Base-by-base conservation (phyloP, 495 filamentous ascomycete species). In the Penicillium psychrofluorescens region DNA sequence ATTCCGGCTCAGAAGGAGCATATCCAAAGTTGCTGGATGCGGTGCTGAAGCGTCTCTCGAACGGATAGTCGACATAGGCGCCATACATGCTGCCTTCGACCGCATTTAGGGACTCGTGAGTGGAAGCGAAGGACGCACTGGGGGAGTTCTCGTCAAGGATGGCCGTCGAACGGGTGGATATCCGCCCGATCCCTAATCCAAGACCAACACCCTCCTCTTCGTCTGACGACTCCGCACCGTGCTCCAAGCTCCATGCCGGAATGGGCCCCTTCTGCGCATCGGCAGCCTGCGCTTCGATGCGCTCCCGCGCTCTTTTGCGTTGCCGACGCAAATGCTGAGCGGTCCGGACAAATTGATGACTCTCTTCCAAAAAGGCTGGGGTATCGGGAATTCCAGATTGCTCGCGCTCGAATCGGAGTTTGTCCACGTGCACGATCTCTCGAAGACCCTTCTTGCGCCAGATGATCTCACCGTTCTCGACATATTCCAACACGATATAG, bases 401-500 rank as follows among this genome's bases (percentile, higher is more conserved):
- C 44, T 91, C 88, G 22, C 81, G 76, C 48, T 91, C 81, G 41
- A 88, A 68, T 16, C 91, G 79, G 15, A 80, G 71, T 41, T 86
- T 86, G 62, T 99, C 94, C 45, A 90, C 80, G 9, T 79, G 70
- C 45, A 86, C 83, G 45, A 96, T 84, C 50, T 88, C 83, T 39
- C 81, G 82, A 6, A 85, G 66, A 3, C 86, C 90, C 56, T 86
- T 84, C 58, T 84, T 89, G 33, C 91, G 79, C 92, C 92, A 99
- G 14, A 86, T 72, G 30, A 99, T 87, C 63, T 99, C 94, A 38
- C 92, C 90, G 15, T 87, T 77, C 56, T 95, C 86, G 46, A 96
- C 89, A 62, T 86, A 90, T 60, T 99, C 92, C 34, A 99, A 70
- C 14, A 96, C 88, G 63, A 99, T 87, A 66, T 99, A 97, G 44